phyloP scores from a whole-genome alignment of 805 yeast genomes.

The Barnettozyma botsteinii region DNA sequence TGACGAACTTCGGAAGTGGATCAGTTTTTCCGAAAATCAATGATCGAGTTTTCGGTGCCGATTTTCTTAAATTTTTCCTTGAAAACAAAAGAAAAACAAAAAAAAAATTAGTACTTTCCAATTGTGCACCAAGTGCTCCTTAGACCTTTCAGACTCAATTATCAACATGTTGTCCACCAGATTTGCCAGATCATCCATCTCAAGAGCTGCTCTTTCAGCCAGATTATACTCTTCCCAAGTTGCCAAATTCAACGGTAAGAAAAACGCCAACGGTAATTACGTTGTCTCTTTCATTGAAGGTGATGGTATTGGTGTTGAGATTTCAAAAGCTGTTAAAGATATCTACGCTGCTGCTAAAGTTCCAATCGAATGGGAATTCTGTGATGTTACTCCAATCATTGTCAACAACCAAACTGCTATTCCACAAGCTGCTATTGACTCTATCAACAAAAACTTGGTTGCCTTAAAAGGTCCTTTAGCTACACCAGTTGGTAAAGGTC shows the following conservation, averaged over 20 bases:
- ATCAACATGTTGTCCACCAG: constrained; percentile 80
- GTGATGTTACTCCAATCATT: constrained; percentile 90
- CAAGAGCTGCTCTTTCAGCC: constrained; percentile 7
- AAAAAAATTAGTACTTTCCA: constrained; percentile 1
- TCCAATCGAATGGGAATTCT: constrained; percentile 96
- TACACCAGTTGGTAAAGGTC: constrained; percentile 98
- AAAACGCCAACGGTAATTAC: constrained; percentile 75
- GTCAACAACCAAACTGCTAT: constrained; percentile 90
- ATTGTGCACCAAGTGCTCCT: background rate
- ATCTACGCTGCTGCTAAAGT: constrained; percentile 92
- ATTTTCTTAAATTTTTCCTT: background rate
- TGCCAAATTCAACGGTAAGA: constrained; percentile 62
- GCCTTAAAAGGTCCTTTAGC: constrained; percentile 98
- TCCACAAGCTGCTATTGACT: constrained; percentile 87
- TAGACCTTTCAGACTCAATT: constrained; percentile 41
- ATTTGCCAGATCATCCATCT: constrained; percentile 55
- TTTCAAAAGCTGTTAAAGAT: constrained; percentile 87
- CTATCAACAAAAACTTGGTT: constrained; percentile 86
- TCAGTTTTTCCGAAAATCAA: background rate
- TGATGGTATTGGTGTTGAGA: constrained; percentile 97
- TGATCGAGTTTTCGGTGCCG: constrained; percentile 9
- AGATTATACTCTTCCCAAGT: constrained; percentile 39
- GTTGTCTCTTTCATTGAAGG: constrained; percentile 96
- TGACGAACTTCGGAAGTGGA: too few relatives aligned
- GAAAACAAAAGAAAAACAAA: constrained; percentile 2